phyloP scores from a whole-genome alignment of 306 rosid species.

The Trifolium subterraneum region DNA sequence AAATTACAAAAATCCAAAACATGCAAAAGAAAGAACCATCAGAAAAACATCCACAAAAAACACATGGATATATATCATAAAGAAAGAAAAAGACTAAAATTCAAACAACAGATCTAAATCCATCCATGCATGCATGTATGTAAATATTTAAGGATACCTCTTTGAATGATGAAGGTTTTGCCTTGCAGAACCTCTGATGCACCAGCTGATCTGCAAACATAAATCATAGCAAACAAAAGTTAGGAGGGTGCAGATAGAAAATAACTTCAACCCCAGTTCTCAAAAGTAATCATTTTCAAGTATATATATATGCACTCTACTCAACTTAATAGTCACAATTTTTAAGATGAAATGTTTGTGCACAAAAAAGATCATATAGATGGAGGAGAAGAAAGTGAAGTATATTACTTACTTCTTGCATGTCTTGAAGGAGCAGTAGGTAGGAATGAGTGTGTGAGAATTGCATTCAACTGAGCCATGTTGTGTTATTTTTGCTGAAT shows the following conservation, averaged over 20 bases:
- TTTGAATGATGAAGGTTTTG: slow-evolving; percentile 24
- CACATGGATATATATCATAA: neutral
- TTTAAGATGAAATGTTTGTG: neutral
- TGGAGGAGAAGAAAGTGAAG: neutral
- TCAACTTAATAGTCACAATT: too few species aligned
- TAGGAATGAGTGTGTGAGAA: neutral
- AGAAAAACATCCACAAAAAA: slow-evolving; percentile 19
- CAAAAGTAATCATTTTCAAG: neutral
- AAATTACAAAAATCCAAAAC: neutral
- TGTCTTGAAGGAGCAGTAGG: neutral
- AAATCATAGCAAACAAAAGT: neutral
- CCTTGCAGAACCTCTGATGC: slow-evolving; percentile 41
- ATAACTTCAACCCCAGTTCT: neutral
- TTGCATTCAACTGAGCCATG: slow-evolving; percentile 25
- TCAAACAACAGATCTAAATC: neutral
- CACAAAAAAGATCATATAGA: neutral
- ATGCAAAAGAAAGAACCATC: neutral
- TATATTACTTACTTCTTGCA: neutral
- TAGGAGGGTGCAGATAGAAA: neutral
- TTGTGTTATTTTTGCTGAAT: neutral
- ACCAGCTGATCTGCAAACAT: slow-evolving; percentile 38
- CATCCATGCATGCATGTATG: slow-evolving; percentile 1
- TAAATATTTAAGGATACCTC: neutral
- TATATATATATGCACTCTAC: neutral
- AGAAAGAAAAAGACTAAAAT: neutral